Evolutionary conservation across 2,329 filamentous ascomycete species (phyloP).

Genomic region (Bipolaris sorokiniana): DNA sequence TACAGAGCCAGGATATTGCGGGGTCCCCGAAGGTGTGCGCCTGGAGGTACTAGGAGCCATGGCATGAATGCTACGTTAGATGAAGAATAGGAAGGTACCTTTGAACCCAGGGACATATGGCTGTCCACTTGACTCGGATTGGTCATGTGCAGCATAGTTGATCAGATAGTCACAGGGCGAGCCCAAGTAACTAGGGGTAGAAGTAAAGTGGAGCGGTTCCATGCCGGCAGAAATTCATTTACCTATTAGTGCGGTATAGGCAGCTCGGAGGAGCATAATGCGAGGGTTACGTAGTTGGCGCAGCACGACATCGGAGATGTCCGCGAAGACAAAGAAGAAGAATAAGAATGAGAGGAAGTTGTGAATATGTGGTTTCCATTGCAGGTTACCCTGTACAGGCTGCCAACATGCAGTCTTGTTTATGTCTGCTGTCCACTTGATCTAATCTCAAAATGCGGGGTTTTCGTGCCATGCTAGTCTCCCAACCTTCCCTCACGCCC

Average conservation of each 20-base stretch:
- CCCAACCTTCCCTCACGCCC: background rate
- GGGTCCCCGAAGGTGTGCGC: slow-evolving; percentile 6
- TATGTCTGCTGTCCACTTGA: background rate
- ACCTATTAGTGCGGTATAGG: slow-evolving; percentile 2
- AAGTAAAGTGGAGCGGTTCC: slow-evolving; percentile 6
- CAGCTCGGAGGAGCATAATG: background rate
- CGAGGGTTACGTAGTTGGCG: background rate
- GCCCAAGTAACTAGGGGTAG: slow-evolving; percentile 10
- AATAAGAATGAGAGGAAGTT: background rate
- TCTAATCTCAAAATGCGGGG: slow-evolving; percentile 7
- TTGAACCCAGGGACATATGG: background rate
- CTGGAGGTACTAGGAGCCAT: background rate
- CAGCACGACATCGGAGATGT: background rate
- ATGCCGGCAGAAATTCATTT: slow-evolving; percentile 1
- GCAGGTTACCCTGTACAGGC: too few relatives aligned
- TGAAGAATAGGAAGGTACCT: slow-evolving; percentile 14
- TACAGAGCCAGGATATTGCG: background rate
- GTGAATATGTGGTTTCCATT: background rate
- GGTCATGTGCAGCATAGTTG: slow-evolving; percentile 7
- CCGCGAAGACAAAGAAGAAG: background rate
- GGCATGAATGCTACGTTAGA: slow-evolving; percentile 5
- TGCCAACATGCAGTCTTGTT: background rate
- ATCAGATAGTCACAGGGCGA: slow-evolving; percentile 13
- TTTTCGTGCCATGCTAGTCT: background rate
- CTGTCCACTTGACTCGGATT: background rate